phyloP scores from a whole-genome alignment of 2,329 filamentous ascomycete species.

The Monilinia fructigena region DNA sequence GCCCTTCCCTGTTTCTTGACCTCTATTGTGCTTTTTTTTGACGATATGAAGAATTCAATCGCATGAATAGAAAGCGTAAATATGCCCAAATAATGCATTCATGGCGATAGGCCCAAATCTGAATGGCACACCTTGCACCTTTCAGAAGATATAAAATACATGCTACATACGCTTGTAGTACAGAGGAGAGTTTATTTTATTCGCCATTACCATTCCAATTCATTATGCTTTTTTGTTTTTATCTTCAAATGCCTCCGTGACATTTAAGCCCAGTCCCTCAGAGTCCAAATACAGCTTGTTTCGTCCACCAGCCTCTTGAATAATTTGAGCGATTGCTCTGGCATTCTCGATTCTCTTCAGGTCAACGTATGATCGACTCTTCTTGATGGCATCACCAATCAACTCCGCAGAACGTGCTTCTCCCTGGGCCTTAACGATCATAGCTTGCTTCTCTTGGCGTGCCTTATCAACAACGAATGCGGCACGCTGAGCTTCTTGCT shows the following conservation, averaged over 20 bases:
- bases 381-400: slow-evolving; percentile 99
- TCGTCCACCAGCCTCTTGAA: slow-evolving; percentile 81
- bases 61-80: neutral
- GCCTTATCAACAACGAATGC: slow-evolving; percentile 99
- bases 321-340: slow-evolving; percentile 76
- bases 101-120: neutral
- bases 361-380: slow-evolving; percentile 94
- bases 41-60: neutral
- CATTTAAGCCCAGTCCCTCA: slow-evolving; percentile 87
- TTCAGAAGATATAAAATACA: slow-evolving; percentile 36
- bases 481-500: slow-evolving; percentile 94
- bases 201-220: slow-evolving; percentile 26
- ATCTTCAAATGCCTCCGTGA: slow-evolving; percentile 55
- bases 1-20: neutral
- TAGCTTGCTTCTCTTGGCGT: slow-evolving; percentile 98
- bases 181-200: slow-evolving; percentile 48
- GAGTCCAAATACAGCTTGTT: slow-evolving; percentile 95
- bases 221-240: slow-evolving; percentile 49
- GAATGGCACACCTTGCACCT: slow-evolving; percentile 17
- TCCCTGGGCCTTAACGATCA: slow-evolving; percentile 97
- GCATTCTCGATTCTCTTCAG: slow-evolving; percentile 98
- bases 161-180: slow-evolving; percentile 40
- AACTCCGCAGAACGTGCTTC: slow-evolving; percentile 96
- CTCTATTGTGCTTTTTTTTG: neutral
- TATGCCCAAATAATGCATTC: slow-evolving; percentile 12